Percentiles rank a stretch among this genome's conserved stretches.
These are phyloP conservation scores for Malassezia caprae DNA, from an alignment of 1,284 basidiomycete genomes.

Conservation along the genomic window DNA sequence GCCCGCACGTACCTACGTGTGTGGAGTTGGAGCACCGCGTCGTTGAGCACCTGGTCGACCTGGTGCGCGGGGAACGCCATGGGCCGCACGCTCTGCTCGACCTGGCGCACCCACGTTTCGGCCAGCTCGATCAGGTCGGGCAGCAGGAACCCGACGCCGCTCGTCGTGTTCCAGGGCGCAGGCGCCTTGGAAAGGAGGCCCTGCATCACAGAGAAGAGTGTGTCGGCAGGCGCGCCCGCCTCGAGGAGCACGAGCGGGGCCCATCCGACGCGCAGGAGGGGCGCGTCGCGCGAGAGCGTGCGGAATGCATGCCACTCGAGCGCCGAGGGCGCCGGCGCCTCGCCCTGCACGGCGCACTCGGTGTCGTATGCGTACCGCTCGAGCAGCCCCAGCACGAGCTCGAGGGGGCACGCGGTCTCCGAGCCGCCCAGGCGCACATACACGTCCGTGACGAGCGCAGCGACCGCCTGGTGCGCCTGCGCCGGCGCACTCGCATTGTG, in stretches of 20 bases:
- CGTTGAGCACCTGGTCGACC: constrained; percentile 23
- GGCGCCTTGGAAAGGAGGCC: constrained; percentile 61
- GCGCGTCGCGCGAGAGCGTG: background rate
- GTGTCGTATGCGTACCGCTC: constrained; percentile 35
- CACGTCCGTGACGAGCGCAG: constrained; percentile 27
- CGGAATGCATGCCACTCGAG: constrained; percentile 3
- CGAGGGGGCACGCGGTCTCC: constrained; percentile 39
- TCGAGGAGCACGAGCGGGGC: constrained; percentile 64
- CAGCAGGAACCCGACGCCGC: constrained; percentile 31
- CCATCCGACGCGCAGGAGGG: constrained; percentile 57
- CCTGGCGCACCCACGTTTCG: constrained; percentile 23
- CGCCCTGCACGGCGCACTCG: constrained; percentile 11
- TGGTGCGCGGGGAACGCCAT: constrained; percentile 22
- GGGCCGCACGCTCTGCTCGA: constrained; percentile 4
- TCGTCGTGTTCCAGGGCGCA: constrained; percentile 36
- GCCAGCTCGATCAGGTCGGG: constrained; percentile 27
- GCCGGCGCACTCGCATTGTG: constrained; percentile 38
- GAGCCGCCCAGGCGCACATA: constrained; percentile 22
- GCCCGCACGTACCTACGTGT: constrained; percentile 14
- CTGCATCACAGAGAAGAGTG: constrained; percentile 73
- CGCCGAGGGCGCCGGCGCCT: background rate
- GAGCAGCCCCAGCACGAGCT: constrained; percentile 31
- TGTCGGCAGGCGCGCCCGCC: constrained; percentile 63
- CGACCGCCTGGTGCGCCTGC: constrained; percentile 24
- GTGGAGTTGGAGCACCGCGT: constrained; percentile 16